A percentile compares a stretch with the other conserved stretches of the same genome.
These are phyloP conservation scores for Annona cherimola DNA, from an alignment of 164 flowering plant species.

Conservation along the genomic window DNA sequence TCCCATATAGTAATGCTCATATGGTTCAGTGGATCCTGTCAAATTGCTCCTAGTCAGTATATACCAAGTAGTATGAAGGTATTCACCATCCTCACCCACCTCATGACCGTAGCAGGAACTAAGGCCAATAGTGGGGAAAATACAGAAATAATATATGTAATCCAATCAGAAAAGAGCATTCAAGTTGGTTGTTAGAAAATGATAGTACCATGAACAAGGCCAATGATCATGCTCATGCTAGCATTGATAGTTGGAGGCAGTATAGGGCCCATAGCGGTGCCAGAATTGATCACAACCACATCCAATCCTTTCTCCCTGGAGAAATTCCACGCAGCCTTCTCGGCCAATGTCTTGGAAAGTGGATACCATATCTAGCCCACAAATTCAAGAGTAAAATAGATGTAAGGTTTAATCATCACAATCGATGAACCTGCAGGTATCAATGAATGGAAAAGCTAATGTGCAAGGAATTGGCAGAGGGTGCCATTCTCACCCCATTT, in stretches of 20 bases:
- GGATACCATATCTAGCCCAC: conserved; percentile 75
- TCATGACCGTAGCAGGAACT: no score
- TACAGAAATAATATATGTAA: no score
- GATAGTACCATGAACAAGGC: conserved; percentile 68
- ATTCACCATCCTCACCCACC: no score
- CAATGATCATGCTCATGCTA: conserved; percentile 73
- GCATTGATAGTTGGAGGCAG: conserved; percentile 67
- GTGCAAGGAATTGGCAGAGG: no score
- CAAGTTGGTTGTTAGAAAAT: no score
- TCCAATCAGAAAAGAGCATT: no score
- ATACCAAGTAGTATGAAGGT: no score
- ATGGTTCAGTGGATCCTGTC: conserved; percentile 66
- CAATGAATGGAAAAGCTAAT: neutral
- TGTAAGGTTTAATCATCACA: neutral
- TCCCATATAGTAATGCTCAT: conserved; percentile 65
- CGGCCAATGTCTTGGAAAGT: conserved; percentile 76
- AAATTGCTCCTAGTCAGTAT: neutral
- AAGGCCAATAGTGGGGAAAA: no score
- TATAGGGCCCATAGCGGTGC: conserved; percentile 84
- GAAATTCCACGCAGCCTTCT: conserved; percentile 88
- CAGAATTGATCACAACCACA: conserved; percentile 83
- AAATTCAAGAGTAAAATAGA: neutral
- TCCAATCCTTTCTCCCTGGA: conserved; percentile 65
- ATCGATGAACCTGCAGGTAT: neutral
- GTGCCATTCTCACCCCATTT: conserved; percentile 52